These are phyloP conservation scores for Macadamia tetraphylla DNA, from an alignment of 164 flowering plant genomes.

Conservation along the genomic window DNA sequence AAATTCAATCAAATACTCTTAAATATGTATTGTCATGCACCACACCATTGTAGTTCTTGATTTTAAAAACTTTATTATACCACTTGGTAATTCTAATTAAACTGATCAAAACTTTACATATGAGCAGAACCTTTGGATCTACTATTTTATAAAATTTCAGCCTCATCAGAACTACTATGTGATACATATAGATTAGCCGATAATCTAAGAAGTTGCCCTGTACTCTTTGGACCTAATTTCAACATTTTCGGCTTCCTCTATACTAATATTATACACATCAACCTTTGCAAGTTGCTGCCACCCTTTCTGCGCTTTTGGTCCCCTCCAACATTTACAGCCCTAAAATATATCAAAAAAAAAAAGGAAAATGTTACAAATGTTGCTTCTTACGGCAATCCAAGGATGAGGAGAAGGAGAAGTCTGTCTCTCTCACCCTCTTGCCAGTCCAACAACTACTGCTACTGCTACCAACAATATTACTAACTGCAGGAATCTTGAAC, in stretches of 20 bases:
- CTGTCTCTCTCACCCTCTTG: slow-evolving; percentile 46
- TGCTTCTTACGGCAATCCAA: slow-evolving; percentile 52
- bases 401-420: slow-evolving; percentile 21
- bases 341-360: slow-evolving; percentile 7
- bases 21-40: no score
- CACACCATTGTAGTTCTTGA: no score
- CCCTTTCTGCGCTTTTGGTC: background rate
- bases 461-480: slow-evolving; percentile 7
- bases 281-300: slow-evolving; percentile 24
- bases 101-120: no score
- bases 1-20: no score
- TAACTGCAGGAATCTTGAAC: slow-evolving; percentile 31
- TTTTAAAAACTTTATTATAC: no score
- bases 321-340: slow-evolving; percentile 22
- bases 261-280: slow-evolving; percentile 22
- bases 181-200: no score
- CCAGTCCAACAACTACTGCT: slow-evolving; percentile 19
- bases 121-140: no score
- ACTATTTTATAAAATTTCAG: no score
- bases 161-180: no score
- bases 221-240: slow-evolving; percentile 16
- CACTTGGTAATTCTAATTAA: no score
- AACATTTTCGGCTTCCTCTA: slow-evolving; percentile 21
- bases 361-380: slow-evolving; percentile 38
- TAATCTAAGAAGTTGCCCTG: no score